These are phyloP conservation scores for Pisolithus thermaeus DNA, from an alignment of 1,284 basidiomycete species.

Conservation along the genomic window DNA sequence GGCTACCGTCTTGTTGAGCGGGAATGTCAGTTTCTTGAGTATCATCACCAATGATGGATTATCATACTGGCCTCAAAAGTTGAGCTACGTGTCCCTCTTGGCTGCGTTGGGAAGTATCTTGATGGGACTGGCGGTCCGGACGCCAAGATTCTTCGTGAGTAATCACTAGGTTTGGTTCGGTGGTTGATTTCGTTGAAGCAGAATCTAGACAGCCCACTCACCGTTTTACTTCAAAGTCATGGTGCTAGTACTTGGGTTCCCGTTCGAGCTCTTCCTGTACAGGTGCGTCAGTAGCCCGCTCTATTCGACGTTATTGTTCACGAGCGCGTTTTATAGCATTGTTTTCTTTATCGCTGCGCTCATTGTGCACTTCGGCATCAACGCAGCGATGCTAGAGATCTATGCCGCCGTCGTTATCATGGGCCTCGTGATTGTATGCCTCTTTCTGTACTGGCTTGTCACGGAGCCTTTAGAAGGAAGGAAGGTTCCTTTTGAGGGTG, in stretches of 20 bases:
- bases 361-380: too few relatives aligned
- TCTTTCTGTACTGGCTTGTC: too few relatives aligned
- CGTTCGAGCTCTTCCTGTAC: neutral
- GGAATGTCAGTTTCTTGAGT: conserved; percentile 30
- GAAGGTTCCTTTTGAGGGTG: too few relatives aligned
- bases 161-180: neutral
- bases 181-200: neutral
- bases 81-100: too few relatives aligned
- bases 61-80: neutral
- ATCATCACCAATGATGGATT: conserved; percentile 11
- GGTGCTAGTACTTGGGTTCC: neutral
- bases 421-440: too few relatives aligned
- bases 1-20: conserved; percentile 30
- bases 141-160: too few relatives aligned
- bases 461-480: too few relatives aligned
- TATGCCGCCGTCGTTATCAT: too few relatives aligned
- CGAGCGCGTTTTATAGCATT: neutral
- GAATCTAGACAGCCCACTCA: neutral
- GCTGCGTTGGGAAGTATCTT: too few relatives aligned
- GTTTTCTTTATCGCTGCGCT: too few relatives aligned
- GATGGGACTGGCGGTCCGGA: too few relatives aligned
- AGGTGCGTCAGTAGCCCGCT: neutral
- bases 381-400: too few relatives aligned
- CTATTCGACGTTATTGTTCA: neutral
- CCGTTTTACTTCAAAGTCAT: neutral